These are phyloP conservation scores for Paecilomyces fulvus DNA, from an alignment of 2,329 filamentous ascomycete genomes.

Conservation along the genomic window DNA sequence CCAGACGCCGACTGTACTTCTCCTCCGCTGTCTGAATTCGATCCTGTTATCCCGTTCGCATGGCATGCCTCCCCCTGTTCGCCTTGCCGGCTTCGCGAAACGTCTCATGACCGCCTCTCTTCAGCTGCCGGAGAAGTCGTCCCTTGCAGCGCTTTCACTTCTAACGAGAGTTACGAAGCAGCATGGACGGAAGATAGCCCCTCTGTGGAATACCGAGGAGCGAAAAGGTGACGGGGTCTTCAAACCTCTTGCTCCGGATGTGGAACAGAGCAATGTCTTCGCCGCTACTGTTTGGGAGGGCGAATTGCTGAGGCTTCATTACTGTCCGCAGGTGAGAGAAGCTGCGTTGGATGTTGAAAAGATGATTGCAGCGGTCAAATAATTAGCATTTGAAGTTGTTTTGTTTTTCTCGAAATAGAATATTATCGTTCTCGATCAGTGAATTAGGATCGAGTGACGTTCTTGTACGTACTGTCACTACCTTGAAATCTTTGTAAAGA, in stretches of 20 bases:
- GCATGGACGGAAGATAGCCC: conserved; percentile 71
- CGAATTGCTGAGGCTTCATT: conserved; percentile 77
- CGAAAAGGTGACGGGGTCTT: conserved; percentile 83
- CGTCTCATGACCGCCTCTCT: conserved; percentile 74
- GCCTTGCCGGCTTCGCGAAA: conserved; percentile 88
- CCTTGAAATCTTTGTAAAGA: neutral
- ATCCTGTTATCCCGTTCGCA: conserved; percentile 70
- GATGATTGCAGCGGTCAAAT: conserved; percentile 39
- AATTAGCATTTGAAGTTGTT: conserved; percentile 3
- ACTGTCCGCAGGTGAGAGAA: conserved; percentile 76
- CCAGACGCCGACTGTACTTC: conserved; percentile 85
- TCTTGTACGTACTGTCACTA: neutral
- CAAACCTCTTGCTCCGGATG: conserved; percentile 60
- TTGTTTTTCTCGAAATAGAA: neutral
- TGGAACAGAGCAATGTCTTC: conserved; percentile 85
- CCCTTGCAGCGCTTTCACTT: conserved; percentile 68
- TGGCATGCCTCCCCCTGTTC: conserved; percentile 67
- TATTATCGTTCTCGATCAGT: neutral
- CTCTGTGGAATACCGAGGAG: conserved; percentile 94
- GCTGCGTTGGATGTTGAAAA: conserved; percentile 63
- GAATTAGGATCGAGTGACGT: neutral
- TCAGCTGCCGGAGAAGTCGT: conserved; percentile 84
- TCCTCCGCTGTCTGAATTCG: conserved; percentile 76
- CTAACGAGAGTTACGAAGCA: conserved; percentile 70
- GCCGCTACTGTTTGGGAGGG: conserved; percentile 89